phyloP scores from a whole-genome alignment of 139 green algal genomes.

The Picochlorum sp. region DNA sequence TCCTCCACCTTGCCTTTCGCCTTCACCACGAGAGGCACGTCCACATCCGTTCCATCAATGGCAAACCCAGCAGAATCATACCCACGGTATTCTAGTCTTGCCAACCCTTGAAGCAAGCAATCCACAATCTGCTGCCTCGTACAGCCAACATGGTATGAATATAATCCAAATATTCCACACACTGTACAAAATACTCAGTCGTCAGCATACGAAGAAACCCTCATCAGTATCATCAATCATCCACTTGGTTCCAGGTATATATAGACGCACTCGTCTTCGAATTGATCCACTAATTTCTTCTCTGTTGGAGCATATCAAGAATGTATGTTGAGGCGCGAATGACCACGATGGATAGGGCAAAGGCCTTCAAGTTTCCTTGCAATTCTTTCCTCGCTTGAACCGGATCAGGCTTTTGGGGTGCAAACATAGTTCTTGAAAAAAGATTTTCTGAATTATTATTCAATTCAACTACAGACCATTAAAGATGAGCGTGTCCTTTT shows the following conservation, averaged over 20 bases:
- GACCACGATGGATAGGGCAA: conserved; percentile 35
- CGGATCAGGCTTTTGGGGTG: conserved; percentile 37
- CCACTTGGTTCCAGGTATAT: not conserved
- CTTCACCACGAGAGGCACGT: conserved; percentile 56
- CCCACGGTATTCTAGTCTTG: conserved; percentile 92
- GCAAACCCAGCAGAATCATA: conserved; percentile 92
- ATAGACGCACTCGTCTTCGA: not conserved
- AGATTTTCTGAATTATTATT: not conserved
- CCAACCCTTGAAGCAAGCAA: conserved; percentile 77
- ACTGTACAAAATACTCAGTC: conserved; percentile 16
- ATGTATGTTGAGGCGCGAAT: conserved; percentile 32
- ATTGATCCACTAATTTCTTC: too few species aligned
- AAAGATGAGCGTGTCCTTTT: not conserved
- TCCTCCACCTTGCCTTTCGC: conserved; percentile 82
- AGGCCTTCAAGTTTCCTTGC: conserved; percentile 34
- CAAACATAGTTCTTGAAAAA: conserved; percentile 29
- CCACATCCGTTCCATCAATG: conserved; percentile 47
- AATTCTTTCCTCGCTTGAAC: conserved; percentile 50
- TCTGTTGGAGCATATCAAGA: too few species aligned
- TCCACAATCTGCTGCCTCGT: conserved; percentile 70
- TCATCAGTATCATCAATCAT: not conserved
- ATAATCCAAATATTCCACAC: conserved; percentile 97
- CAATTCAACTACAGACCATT: not conserved
- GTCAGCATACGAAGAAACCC: not conserved
- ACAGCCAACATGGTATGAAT: conserved; percentile 62